phyloP scores from a whole-genome alignment of 768 basidiomycete species.

The Coprinopsis marcescibilis region DNA sequence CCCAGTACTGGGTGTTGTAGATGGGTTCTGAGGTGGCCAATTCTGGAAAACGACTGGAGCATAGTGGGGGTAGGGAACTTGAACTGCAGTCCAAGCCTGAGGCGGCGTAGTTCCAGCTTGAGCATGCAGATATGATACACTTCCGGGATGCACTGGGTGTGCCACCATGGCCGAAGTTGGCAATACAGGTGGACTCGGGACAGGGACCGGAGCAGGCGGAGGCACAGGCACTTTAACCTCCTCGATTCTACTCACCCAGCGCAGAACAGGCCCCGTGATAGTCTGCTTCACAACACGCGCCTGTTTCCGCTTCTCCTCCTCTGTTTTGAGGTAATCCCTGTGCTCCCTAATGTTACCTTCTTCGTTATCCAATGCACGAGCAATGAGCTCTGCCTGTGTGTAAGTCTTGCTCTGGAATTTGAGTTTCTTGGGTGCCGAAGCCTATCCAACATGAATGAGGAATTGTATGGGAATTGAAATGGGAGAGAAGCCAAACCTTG shows the following conservation, averaged over 20 bases:
- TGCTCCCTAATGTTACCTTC: constrained; percentile 80
- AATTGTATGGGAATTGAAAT: neutral
- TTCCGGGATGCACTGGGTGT: neutral
- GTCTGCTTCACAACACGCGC: constrained; percentile 56
- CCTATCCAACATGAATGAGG: constrained; percentile 31
- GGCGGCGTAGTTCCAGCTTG: no score
- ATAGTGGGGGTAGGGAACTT: no score
- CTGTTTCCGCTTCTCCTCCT: constrained; percentile 77
- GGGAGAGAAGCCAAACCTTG: constrained; percentile 32
- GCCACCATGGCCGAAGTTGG: neutral
- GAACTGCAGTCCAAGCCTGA: no score
- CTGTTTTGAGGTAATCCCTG: constrained; percentile 68
- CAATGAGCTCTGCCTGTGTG: constrained; percentile 83
- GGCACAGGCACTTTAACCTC: constrained; percentile 41
- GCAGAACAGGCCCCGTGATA: constrained; percentile 60
- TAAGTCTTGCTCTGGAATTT: constrained; percentile 46
- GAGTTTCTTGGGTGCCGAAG: constrained; percentile 55
- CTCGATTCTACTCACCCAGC: constrained; percentile 68
- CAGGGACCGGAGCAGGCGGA: constrained; percentile 17
- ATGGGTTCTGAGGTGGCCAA: no score
- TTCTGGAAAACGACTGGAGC: no score
- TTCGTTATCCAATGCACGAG: constrained; percentile 78
- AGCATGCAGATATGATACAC: no score
- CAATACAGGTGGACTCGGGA: no score
- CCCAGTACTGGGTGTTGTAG: no score